phyloP scores from a whole-genome alignment of 2,329 filamentous ascomycete genomes.

The Penicillium sp. region DNA sequence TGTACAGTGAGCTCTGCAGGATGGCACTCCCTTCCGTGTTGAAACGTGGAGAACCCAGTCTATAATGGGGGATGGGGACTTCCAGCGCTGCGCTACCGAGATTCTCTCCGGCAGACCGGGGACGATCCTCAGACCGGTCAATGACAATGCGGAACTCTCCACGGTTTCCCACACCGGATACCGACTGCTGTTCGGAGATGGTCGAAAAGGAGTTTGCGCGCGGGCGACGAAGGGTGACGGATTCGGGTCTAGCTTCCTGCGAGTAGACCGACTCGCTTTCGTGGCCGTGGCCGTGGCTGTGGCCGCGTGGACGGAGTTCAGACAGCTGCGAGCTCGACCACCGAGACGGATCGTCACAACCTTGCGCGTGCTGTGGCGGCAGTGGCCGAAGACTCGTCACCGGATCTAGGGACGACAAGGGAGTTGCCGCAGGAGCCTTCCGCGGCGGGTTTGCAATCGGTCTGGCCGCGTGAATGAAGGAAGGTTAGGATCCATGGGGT shows the following conservation, averaged over 20 bases:
- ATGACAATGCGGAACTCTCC: constrained; percentile 77
- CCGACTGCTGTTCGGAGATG: constrained; percentile 55
- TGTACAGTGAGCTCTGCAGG: constrained; percentile 73
- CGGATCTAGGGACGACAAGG: constrained; percentile 46
- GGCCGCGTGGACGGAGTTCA: constrained; percentile 29
- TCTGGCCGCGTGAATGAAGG: constrained; percentile 15
- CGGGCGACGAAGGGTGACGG: constrained; percentile 39
- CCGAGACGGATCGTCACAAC: constrained; percentile 29
- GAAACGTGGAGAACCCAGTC: constrained; percentile 74
- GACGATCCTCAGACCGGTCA: constrained; percentile 60
- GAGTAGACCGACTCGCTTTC: constrained; percentile 20
- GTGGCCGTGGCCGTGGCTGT: constrained; percentile 11
- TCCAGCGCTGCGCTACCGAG: constrained; percentile 56
- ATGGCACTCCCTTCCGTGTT: constrained; percentile 68
- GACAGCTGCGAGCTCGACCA: constrained; percentile 41
- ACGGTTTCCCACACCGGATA: constrained; percentile 40
- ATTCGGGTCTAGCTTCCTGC: constrained; percentile 19
- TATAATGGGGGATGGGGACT: constrained; percentile 76
- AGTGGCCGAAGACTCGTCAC: constrained; percentile 52
- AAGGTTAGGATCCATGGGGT: constrained; percentile 10
- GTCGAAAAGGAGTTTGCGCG: constrained; percentile 74
- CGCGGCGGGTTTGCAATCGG: constrained; percentile 32
- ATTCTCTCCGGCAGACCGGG: constrained; percentile 57
- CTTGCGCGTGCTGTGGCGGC: constrained; percentile 26
- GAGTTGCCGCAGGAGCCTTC: constrained; percentile 28